Evolutionary conservation across 345 rosid species (phyloP).

Genomic region (Orychophragmus violaceus): DNA sequence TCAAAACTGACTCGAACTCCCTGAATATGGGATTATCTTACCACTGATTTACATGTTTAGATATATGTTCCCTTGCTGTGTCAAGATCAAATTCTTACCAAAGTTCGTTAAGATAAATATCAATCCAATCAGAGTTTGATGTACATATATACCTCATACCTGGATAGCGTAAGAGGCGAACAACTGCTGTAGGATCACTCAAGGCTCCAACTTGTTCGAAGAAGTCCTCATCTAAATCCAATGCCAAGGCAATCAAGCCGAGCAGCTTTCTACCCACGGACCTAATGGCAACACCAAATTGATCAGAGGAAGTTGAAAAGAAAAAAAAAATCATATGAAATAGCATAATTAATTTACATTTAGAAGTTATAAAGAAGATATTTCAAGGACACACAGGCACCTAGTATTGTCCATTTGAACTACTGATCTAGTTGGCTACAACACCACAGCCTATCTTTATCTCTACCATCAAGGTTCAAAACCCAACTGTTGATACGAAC

Average conservation of each 20-base stretch:
- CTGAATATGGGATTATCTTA: neutral
- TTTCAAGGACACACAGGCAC: neutral
- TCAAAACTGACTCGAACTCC: neutral
- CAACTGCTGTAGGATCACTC: constrained; percentile 38
- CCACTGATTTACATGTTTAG: neutral
- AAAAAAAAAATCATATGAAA: neutral
- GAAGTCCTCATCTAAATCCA: constrained; percentile 64
- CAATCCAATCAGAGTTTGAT: neutral
- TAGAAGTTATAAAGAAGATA: neutral
- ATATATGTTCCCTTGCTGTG: neutral
- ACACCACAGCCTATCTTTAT: neutral
- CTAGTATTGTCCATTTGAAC: neutral
- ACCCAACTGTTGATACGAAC: neutral
- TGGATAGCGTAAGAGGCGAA: constrained; percentile 80
- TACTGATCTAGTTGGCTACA: neutral
- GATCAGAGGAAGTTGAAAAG: neutral
- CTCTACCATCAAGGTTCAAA: neutral
- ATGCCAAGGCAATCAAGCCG: constrained; percentile 65
- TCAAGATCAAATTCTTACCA: neutral
- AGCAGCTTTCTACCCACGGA: constrained; percentile 47
- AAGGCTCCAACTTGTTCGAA: constrained; percentile 60
- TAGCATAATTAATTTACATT: neutral
- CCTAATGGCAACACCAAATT: constrained; percentile 28
- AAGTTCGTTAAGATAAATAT: neutral
- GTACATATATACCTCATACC: constrained; percentile 51